phyloP scores from a whole-genome alignment of 192 early-diverging fungal species.

The Backusella liffmaniae region DNA sequence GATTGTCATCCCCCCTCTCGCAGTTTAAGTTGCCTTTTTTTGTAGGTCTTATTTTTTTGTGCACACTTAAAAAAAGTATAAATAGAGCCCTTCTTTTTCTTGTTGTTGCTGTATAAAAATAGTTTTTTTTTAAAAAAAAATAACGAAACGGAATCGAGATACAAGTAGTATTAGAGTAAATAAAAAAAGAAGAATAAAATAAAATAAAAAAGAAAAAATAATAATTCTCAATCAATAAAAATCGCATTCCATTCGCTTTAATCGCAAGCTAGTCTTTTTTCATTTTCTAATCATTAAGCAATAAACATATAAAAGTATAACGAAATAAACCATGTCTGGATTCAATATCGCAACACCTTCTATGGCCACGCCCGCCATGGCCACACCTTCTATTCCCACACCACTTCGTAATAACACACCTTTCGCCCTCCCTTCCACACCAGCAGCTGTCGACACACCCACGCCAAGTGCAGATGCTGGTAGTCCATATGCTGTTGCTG shows the following conservation, averaged over 20 bases:
- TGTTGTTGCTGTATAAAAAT: not conserved
- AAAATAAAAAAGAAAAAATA: too few relatives aligned
- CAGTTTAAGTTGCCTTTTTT: not conserved
- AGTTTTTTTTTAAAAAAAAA: not conserved
- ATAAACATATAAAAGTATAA: not conserved
- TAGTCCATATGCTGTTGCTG: constrained; percentile 45
- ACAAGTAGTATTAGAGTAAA: not conserved
- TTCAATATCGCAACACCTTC: constrained; percentile 40
- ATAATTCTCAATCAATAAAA: constrained; percentile 1
- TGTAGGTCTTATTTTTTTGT: not conserved
- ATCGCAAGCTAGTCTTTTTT: not conserved
- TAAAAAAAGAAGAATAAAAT: too few relatives aligned
- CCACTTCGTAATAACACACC: constrained; percentile 27
- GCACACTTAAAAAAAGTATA: not conserved
- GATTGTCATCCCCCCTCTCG: not conserved
- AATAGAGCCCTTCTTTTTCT: not conserved
- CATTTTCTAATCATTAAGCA: not conserved
- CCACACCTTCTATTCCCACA: constrained; percentile 34
- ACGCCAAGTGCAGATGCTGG: constrained; percentile 40
- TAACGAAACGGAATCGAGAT: not conserved
- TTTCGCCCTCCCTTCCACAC: constrained; percentile 38
- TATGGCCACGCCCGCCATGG: constrained; percentile 33
- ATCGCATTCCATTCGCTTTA: not conserved
- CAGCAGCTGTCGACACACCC: constrained; percentile 37
- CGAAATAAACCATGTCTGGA: constrained; percentile 25